These are phyloP conservation scores for Alliaria petiolata DNA, from an alignment of 345 rosid species.

Conservation along the genomic window DNA sequence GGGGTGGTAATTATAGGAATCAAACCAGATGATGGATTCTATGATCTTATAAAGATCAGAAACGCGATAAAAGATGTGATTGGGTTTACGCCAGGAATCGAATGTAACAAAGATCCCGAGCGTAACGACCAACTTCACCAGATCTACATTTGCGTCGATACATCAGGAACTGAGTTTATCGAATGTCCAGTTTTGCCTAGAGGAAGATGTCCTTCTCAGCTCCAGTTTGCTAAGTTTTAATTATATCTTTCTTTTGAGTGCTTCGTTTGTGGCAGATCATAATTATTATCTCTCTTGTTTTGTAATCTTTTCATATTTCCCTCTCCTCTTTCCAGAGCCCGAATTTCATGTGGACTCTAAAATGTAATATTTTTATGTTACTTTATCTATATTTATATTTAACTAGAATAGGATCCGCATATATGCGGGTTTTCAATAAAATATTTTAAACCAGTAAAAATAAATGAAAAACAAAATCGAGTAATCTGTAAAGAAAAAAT, in stretches of 20 bases:
- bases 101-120: constrained; percentile 55
- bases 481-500: no score
- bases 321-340: neutral
- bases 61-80: constrained; percentile 44
- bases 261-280: neutral
- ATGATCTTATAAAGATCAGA: constrained; percentile 34
- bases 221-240: constrained; percentile 68
- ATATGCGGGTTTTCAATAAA: no score
- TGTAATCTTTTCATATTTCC: neutral
- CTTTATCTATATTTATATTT: neutral
- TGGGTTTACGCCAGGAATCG: constrained; percentile 54
- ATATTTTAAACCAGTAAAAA: no score
- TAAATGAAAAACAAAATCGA: no score
- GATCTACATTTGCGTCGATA: constrained; percentile 65
- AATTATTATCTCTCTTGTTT: neutral
- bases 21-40: constrained; percentile 55
- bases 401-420: no score
- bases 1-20: constrained; percentile 36
- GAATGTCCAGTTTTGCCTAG: constrained; percentile 52
- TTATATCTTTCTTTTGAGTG: neutral
- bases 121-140: constrained; percentile 50
- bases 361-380: neutral
- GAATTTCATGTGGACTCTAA: neutral
- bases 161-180: constrained; percentile 57
- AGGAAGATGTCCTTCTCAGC: constrained; percentile 39